Evolutionary conservation across 352 stramenopile species (phyloP), one percentile per base, ranked within the genome.

Genomic region (Globisporangium alternatum): DNA sequence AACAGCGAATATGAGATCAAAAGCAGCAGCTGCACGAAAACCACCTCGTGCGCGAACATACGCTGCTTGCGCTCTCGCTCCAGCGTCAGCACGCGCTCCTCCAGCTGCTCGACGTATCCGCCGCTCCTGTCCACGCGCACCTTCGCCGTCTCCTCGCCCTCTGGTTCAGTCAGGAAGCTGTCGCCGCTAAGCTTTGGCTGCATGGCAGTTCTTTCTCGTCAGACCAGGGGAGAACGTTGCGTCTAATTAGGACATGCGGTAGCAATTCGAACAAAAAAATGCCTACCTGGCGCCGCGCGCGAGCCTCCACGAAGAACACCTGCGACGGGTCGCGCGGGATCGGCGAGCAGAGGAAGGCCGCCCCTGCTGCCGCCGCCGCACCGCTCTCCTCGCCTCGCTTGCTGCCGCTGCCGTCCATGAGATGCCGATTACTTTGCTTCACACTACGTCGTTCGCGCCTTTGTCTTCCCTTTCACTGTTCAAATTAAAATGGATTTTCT

Each of bases 251-350:
- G 49, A 22, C 33, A 56, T 12, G 51, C 44, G n/a, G n/a, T n/a
- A 33, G 15, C 2, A 41, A 54, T 19, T 22, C 31, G 17, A 8
- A 51, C 4, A 60, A 37, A 9, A 30, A 15, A 45, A n/a, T n/a
- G n/a, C 57, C 33, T 5, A 66, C 64, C 49, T 61, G 52, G n/a
- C 49, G 64, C 15, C 33, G 37, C 44, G 31, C 31, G 41, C 48
- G 69, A 44, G 80, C 71, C 43, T 79, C 77, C 30, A 89, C 62
- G 56, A 76, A 86, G 47, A 88, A 82, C 17, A 79, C 69, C 69
- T 88, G 81, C 25, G 78, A 77, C 57, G 81, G 70, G 66, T 89
- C 80, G 15, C 77, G 80, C 17, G 76, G 76, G 43, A 89, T 91
- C 15, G 82, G 82, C 58, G 82, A 90, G 76, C 75, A 86, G 64